Conservation (phyloP, 345 rosid genomes). For the Brassica rapa region DNA sequence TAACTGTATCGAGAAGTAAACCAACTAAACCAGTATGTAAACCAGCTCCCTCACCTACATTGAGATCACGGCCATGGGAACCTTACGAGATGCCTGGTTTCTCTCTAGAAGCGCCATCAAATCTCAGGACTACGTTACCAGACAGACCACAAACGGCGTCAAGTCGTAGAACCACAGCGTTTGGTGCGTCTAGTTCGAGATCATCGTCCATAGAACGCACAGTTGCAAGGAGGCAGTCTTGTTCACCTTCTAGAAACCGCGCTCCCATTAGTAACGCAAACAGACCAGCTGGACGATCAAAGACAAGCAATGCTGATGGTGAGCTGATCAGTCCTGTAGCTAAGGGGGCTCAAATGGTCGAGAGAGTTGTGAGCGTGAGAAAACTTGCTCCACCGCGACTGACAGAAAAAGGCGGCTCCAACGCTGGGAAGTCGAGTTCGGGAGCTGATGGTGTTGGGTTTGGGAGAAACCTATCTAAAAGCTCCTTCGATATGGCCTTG, state of each 20-base stretch:
- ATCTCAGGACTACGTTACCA: conserved; percentile 62
- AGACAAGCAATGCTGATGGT: conserved; percentile 24
- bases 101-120: conserved; percentile 61
- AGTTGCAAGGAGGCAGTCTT: conserved; percentile 56
- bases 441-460: conserved; percentile 57
- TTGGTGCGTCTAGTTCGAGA: conserved; percentile 33
- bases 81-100: conserved; percentile 57
- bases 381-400: conserved; percentile 64
- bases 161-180: conserved; percentile 61
- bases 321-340: conserved; percentile 53
- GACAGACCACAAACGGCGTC: conserved; percentile 71
- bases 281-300: conserved; percentile 39
- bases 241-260: conserved; percentile 71
- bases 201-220: conserved; percentile 43
- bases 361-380: conserved; percentile 65
- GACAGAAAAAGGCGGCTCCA: conserved; percentile 41
- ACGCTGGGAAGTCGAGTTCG: conserved; percentile 41
- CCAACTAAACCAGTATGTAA: background rate
- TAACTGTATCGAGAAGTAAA: conserved; percentile 11
- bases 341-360: conserved; percentile 65
- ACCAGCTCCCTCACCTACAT: conserved; percentile 47
- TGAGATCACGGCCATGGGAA: conserved; percentile 57
- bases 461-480: conserved; percentile 70
- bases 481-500: conserved; percentile 81
- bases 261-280: conserved; percentile 44